Percentiles rank a stretch among this genome's conserved stretches.
These are phyloP conservation scores for Calonectria honghensis DNA, from an alignment of 2,329 filamentous ascomycete species.

Conservation along the genomic window DNA sequence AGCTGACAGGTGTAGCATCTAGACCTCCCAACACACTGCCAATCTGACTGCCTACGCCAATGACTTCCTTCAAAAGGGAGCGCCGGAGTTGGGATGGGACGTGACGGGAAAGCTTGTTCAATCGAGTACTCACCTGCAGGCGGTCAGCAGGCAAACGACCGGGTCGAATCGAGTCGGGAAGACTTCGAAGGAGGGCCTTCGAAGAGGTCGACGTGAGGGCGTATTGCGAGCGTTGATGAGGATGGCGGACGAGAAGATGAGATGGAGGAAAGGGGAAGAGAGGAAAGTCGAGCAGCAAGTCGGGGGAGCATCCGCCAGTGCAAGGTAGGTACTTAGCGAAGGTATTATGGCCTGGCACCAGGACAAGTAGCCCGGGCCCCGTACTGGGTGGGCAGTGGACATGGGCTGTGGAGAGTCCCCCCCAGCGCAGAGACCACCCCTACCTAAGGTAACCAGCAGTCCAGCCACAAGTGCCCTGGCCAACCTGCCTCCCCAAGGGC, in stretches of 20 bases:
- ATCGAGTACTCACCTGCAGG: conserved; percentile 39
- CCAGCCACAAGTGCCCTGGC: conserved; percentile 31
- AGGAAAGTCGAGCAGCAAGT: conserved; percentile 43
- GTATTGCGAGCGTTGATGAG: conserved; percentile 42
- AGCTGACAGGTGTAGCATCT: conserved; percentile 31
- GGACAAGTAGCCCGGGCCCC: conserved; percentile 28
- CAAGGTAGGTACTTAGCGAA: conserved; percentile 33
- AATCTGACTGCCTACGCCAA: conserved; percentile 26
- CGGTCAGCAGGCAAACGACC: conserved; percentile 34
- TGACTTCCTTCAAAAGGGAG: conserved; percentile 19
- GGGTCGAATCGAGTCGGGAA: conserved; percentile 34
- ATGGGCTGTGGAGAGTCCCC: conserved; percentile 31
- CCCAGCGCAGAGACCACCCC: conserved; percentile 37
- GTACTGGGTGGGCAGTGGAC: conserved; percentile 28
- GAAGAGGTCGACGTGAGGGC: conserved; percentile 39
- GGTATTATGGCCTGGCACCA: conserved; percentile 24
- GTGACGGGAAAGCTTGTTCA: conserved; percentile 21
- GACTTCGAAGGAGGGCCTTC: conserved; percentile 33
- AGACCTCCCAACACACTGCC: conserved; percentile 28
- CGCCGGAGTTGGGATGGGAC: conserved; percentile 7
- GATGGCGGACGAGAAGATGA: conserved; percentile 35
- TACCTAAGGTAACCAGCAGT: conserved; percentile 25
- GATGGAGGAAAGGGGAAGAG: conserved; percentile 54
- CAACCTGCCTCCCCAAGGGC: conserved; percentile 24
- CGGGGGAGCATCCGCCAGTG: conserved; percentile 36